Evolutionary conservation across 192 early-diverging fungal species (phyloP), one percentile per base, ranked within the genome.

Genomic region (Coemansia sp.): DNA sequence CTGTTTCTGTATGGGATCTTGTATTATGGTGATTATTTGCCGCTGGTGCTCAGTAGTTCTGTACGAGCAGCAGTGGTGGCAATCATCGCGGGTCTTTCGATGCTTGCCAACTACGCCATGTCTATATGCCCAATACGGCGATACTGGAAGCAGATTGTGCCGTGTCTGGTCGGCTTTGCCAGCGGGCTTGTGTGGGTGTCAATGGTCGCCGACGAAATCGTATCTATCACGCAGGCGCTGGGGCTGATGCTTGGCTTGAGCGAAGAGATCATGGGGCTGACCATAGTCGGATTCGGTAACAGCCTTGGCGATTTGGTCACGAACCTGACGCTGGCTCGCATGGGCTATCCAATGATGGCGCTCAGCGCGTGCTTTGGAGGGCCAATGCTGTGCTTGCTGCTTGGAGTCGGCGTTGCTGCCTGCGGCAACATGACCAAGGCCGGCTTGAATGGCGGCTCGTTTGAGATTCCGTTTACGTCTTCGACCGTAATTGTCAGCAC

Each of bases 271-370:
- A 69, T 93, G 19, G 90, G 86, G 3, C 61, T 91, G 43, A 91
- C 90, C 2, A 62, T 98, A 8, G 90, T 95, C 74, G 93, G 92
- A 3, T 79, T 94, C 65, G 87, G 88, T 14, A 88, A 90, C 61
- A 88, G 87, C 53, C 65, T 92, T 20, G 90, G 90, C 45, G 95
- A 98, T 55, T 79, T 98, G 50, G 87, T 96, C 20, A 93, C 95
- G 9, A 95, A 98, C 62, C 74, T 93, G 17, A 89, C 87, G 19
- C 89, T 98, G 48, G 92, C 95, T 3, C 81, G 79, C 52, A 87
- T 91, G 87, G 93, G 94, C 2, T 93, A 82, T 58, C 91, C 94
- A 15, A 81, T 86, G 50, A 98, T 98, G 93, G 95, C 94, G 1
- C 82, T 98, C 35, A 88, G 88, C 20, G 95, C 95, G 0, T 96